Base-by-base conservation (phyloP, 2,329 filamentous ascomycete species). In the Paracoccidioides brasiliensis region DNA sequence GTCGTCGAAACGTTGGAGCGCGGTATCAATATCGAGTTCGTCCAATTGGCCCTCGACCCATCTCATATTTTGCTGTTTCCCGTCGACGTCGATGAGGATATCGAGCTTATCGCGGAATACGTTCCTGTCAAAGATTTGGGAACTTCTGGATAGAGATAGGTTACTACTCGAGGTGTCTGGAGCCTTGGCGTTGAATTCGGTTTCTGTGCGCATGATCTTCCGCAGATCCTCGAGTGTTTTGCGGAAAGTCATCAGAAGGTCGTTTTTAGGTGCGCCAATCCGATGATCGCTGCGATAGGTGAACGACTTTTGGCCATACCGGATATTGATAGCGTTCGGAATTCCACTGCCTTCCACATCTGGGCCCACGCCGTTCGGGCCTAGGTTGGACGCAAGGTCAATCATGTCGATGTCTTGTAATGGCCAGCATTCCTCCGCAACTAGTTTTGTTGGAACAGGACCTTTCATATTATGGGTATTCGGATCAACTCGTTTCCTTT, bases 21-120 rank as follows among this genome's bases (percentile, higher is more conserved):
- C 91, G 64, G 98, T 90, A 64, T 95, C 86, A 63, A 97, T 97
- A 66, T 98, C 93, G 5, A 98, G 80, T 66, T 95, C 89, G 66
- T 98, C 93, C 69, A 98, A 87, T 71, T 97, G 89, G 53, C 84
- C 83, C 69, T 98, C 93, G 0, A 98, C 89, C 89, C 89, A 96
- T 54, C 91, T 86, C 49, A 98, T 79, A 67, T 93, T 96, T 67
- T 97, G 89, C 69, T 96, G 90, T 65, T 95, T 95, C 51, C 93
- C 93, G 64, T 97, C 93, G 12, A 95, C 88, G 64, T 98, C 93
- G 62, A 98, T 90, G 55, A 95, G 80, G 73, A 95, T 86, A 58
- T 77, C 81, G 15, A 74, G 74, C 42, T 76, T 74, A 68, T 94
- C 88, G 66, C 89, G 89, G 63, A 86, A 83, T 59, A 84, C 82